These are phyloP conservation scores for Lasiodiplodia sp. DNA, from an alignment of 2,329 filamentous ascomycete genomes.

Conservation along the genomic window DNA sequence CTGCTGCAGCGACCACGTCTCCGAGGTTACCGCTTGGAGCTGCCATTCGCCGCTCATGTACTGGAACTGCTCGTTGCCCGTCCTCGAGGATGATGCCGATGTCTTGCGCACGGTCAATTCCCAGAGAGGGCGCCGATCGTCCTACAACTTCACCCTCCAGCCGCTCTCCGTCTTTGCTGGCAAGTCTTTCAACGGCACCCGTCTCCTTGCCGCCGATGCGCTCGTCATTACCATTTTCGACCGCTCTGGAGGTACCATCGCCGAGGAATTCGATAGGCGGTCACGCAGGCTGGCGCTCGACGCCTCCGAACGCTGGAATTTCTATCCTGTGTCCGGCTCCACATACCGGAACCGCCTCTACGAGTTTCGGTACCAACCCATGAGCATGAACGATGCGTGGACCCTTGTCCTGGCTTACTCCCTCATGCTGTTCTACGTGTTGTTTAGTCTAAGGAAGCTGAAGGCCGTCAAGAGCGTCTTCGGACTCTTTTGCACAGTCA, in stretches of 20 bases:
- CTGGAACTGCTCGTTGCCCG: slow-evolving; percentile 71
- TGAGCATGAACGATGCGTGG: slow-evolving; percentile 71
- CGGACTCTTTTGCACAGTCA: slow-evolving; percentile 74
- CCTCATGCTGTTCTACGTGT: slow-evolving; percentile 69
- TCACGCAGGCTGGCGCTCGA: slow-evolving; percentile 61
- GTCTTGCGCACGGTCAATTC: slow-evolving; percentile 74
- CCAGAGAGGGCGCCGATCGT: slow-evolving; percentile 67
- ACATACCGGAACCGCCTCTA: slow-evolving; percentile 69
- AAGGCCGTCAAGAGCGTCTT: slow-evolving; percentile 78
- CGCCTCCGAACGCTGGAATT: slow-evolving; percentile 64
- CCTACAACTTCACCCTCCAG: slow-evolving; percentile 75
- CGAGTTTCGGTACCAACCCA: slow-evolving; percentile 79
- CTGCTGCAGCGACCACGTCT: slow-evolving; percentile 32
- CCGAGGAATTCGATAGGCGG: slow-evolving; percentile 69
- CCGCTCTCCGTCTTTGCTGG: slow-evolving; percentile 84
- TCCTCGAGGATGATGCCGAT: slow-evolving; percentile 67
- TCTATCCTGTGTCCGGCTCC: slow-evolving; percentile 68
- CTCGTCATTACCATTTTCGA: slow-evolving; percentile 80
- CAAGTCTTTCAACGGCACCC: slow-evolving; percentile 74
- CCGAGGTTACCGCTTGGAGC: slow-evolving; percentile 63
- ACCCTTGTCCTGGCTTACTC: slow-evolving; percentile 71
- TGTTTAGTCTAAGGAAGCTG: slow-evolving; percentile 71
- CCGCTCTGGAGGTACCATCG: slow-evolving; percentile 69
- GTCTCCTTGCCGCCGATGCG: slow-evolving; percentile 75
- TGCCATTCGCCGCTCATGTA: slow-evolving; percentile 85